A percentile compares a stretch with the other conserved stretches of the same genome.
These are phyloP conservation scores for Kurtzmaniella fragi DNA, from an alignment of 805 yeast genomes.

Conservation along the genomic window DNA sequence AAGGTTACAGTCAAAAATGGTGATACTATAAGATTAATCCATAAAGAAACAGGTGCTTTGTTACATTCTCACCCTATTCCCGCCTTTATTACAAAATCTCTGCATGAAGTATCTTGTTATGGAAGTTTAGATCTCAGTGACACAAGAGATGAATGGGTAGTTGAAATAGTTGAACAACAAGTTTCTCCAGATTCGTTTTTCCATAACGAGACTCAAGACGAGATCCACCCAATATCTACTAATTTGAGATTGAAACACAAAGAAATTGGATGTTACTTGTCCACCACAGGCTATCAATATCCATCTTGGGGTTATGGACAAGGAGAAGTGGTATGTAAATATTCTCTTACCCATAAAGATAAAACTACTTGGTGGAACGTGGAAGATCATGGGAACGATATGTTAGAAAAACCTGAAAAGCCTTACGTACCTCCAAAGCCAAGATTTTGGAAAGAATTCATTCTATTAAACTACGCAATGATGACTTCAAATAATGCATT, in stretches of 20 bases:
- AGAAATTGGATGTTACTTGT: constrained; percentile 66
- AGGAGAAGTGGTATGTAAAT: constrained; percentile 71
- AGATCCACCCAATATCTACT: constrained; percentile 72
- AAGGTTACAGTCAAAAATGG: constrained; percentile 49
- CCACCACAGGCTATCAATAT: constrained; percentile 62
- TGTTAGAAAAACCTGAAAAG: constrained; percentile 28
- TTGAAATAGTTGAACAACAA: constrained; percentile 72
- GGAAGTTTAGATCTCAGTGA: constrained; percentile 73
- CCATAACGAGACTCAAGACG: constrained; percentile 41
- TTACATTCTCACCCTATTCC: constrained; percentile 78
- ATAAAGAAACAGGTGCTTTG: constrained; percentile 64
- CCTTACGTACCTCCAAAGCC: constrained; percentile 37
- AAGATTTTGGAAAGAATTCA: constrained; percentile 65
- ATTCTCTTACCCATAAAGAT: constrained; percentile 47
- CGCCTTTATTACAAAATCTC: constrained; percentile 64
- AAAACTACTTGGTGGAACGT: constrained; percentile 78
- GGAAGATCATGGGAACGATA: constrained; percentile 59
- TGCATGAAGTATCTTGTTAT: constrained; percentile 85
- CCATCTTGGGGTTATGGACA: constrained; percentile 87
- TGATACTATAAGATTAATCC: constrained; percentile 65
- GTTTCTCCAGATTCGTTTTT: constrained; percentile 35
- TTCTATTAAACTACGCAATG: constrained; percentile 77
- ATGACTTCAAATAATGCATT: constrained; percentile 82
- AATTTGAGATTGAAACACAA: constrained; percentile 64
- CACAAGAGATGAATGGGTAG: constrained; percentile 81